Base-by-base conservation (phyloP, 495 filamentous ascomycete genomes). In the Lophiotrema nucula region DNA sequence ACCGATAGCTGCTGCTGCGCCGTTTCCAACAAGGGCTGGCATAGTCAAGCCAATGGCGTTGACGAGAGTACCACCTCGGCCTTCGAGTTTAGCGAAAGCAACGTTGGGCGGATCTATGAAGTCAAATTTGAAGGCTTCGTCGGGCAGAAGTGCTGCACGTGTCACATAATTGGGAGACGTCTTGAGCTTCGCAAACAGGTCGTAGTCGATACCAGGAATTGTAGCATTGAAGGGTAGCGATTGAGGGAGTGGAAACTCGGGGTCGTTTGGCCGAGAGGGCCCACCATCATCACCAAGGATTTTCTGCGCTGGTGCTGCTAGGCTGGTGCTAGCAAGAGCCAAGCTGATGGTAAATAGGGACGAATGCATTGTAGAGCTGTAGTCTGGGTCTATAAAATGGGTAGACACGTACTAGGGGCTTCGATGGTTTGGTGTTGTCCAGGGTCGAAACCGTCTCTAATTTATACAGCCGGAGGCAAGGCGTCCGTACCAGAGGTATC, bases 111-210 rank as follows among this genome's bases (percentile, higher is more conserved):
- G 44, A 26, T 47, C 27, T 10, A 47, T 47, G 18, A 47, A 47
- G 44, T 47, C 44, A 27, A 47, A 47, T 23, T 47, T 47, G 44
- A 47, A 47, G 8, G 44, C 44, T 10, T 8, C 10, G 44, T 47
- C 44, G 4, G 44, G 44, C 22, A 47, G 44, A 21, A 47, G 44
- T 23, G 44, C 44, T 6, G 44, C 44, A 23, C 44, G 44, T 11
- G 44, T 27, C 4, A 47, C 44, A 21, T 8, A 8, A 26, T 47
- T 47, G 4, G 44, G 44, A 10, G 44, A 23, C 10, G 44, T 47
- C 22, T 47, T 47, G 44, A 47, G 44, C 22, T 6, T 21, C 4
- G 44, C 44, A 18, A 47, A 47, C 10, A 47, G 23, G 10, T 8
- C 44, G 18, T 47, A 47, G 22, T 47, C 44, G 18, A 47, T 18